These are phyloP conservation scores for Apiotrichum brassicae DNA, from an alignment of 1,284 basidiomycete genomes.

Conservation along the genomic window DNA sequence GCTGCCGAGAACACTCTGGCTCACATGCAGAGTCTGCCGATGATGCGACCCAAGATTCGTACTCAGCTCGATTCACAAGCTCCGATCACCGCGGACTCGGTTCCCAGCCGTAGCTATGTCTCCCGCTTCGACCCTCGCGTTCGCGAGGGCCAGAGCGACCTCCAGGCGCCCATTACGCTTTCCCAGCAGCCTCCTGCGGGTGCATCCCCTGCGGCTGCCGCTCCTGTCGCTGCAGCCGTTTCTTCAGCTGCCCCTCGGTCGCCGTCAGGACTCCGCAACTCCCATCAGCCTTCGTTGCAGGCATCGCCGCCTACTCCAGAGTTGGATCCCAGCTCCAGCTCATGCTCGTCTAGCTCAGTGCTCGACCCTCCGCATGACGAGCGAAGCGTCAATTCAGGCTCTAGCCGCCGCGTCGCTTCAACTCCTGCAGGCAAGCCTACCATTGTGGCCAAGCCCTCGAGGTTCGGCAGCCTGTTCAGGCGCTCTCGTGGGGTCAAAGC, in stretches of 20 bases:
- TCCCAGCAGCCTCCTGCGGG: not conserved
- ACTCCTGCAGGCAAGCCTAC: not conserved
- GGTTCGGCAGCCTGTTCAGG: constrained; percentile 13
- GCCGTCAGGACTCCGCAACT: constrained; percentile 13
- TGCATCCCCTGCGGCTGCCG: no score
- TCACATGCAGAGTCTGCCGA: not conserved
- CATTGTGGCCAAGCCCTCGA: not conserved
- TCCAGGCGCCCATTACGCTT: not conserved
- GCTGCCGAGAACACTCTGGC: not conserved
- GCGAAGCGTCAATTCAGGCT: constrained; percentile 2
- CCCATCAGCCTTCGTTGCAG: not conserved
- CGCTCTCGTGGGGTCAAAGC: constrained; percentile 8
- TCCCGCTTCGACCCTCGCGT: constrained; percentile 9
- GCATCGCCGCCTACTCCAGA: constrained; percentile 28
- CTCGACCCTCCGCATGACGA: constrained; percentile 11
- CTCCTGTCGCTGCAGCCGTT: no score
- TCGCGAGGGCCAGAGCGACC: not conserved
- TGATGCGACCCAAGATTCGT: not conserved
- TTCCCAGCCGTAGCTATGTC: not conserved
- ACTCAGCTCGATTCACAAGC: not conserved
- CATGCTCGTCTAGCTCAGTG: constrained; percentile 19
- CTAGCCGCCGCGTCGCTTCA: not conserved
- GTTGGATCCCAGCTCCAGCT: constrained; percentile 22
- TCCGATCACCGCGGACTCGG: not conserved
- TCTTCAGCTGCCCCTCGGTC: not conserved